A percentile compares a stretch with the other conserved stretches of the same genome.
Evolutionary conservation across 2,329 filamentous ascomycete species (phyloP).

Genomic region (Chrysosporium keratinophilum): DNA sequence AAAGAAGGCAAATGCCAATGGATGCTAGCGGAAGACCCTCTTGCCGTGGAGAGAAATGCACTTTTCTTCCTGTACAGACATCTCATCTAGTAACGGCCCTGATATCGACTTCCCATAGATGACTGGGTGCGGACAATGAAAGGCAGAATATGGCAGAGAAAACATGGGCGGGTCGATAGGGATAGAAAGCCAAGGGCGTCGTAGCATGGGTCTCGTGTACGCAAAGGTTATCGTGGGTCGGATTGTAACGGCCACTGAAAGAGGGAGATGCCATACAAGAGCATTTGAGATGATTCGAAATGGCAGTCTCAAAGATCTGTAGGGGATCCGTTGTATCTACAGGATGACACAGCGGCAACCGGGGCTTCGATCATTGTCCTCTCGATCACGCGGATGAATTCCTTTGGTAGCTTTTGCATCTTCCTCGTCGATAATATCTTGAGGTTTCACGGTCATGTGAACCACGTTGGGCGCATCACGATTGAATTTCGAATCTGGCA

Average conservation of each 20-base stretch:
- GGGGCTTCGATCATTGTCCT: conserved; percentile 47
- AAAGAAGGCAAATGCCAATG: conserved; percentile 3
- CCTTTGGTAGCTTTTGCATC: conserved; percentile 58
- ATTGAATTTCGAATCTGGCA: conserved; percentile 66
- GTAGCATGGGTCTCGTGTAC: conserved; percentile 1
- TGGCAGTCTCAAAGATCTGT: no score
- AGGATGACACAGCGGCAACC: conserved; percentile 57
- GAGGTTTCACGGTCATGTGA: conserved; percentile 87
- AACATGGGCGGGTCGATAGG: background rate
- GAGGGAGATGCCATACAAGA: no score
- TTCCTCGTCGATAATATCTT: conserved; percentile 71
- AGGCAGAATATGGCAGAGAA: background rate
- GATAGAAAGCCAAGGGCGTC: background rate
- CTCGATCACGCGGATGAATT: conserved; percentile 41
- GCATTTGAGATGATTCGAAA: no score
- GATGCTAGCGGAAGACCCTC: conserved; percentile 1
- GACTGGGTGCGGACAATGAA: background rate
- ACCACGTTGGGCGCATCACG: conserved; percentile 68
- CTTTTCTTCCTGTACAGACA: conserved; percentile 8
- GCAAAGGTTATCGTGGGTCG: background rate
- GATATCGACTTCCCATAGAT: background rate
- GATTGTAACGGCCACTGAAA: no score
- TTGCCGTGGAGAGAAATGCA: background rate
- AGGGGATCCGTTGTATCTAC: conserved; percentile 26
- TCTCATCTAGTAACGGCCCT: background rate